phyloP scores from a whole-genome alignment of 1,139 yeast species.

The Candida sanyaensis region DNA sequence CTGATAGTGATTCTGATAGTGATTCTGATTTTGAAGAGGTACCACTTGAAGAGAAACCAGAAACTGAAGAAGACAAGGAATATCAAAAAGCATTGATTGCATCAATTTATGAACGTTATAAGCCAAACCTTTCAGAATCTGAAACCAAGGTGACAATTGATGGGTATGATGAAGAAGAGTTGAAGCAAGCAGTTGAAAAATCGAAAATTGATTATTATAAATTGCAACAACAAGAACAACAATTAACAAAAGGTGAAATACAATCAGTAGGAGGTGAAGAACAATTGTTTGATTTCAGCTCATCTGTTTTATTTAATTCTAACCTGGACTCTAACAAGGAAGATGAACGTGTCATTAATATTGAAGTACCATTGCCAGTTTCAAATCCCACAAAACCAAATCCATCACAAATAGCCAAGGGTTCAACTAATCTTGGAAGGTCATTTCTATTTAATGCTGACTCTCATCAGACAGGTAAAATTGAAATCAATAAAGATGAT shows the following conservation, averaged over 20 bases:
- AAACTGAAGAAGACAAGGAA: conserved; percentile 31
- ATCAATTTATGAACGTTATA: conserved; percentile 37
- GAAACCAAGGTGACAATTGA: conserved; percentile 2
- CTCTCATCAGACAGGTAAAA: conserved; percentile 9
- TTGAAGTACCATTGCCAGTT: no score
- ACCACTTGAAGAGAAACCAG: conserved; percentile 28
- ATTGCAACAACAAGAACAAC: conserved; percentile 21
- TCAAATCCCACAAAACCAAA: neutral
- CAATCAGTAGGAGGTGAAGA: neutral
- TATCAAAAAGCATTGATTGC: conserved; percentile 35
- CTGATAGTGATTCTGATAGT: no score
- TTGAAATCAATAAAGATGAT: conserved; percentile 1
- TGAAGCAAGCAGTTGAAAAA: conserved; percentile 46
- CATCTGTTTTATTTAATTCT: conserved; percentile 16
- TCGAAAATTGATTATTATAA: conserved; percentile 40
- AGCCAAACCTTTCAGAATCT: neutral
- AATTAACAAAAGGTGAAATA: conserved; percentile 1
- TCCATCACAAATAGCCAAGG: neutral
- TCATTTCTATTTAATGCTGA: conserved; percentile 12
- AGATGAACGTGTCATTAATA: neutral
- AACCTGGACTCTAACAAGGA: neutral
- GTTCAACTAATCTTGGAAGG: conserved; percentile 8
- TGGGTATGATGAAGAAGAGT: conserved; percentile 33
- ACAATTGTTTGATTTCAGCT: conserved; percentile 12
- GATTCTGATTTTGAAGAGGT: conserved; percentile 70